phyloP scores from a whole-genome alignment of 306 rosid genomes.

The Prunus dulcis region DNA sequence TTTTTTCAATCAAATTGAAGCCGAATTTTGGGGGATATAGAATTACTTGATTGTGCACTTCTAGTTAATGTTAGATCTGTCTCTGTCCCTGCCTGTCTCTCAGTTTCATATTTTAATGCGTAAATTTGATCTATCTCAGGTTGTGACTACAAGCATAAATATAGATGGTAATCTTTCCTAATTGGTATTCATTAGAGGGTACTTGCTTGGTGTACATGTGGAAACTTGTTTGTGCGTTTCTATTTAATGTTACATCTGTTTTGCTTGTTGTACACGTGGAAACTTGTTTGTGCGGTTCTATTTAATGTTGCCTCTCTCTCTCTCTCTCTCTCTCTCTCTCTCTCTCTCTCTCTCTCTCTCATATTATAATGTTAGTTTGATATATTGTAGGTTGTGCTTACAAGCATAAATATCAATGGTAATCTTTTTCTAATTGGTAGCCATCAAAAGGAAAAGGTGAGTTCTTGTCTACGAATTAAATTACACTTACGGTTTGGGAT shows the following conservation, averaged over 20 bases:
- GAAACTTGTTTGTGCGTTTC: not conserved
- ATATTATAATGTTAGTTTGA: constrained; percentile 3
- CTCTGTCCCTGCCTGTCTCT: not conserved
- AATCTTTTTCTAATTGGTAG: constrained; percentile 58
- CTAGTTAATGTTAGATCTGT: not conserved
- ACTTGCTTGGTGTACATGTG: not conserved
- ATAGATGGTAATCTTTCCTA: constrained; percentile 45
- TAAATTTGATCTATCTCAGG: constrained; percentile 37
- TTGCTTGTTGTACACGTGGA: not conserved
- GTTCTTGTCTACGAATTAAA: not conserved
- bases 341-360: not conserved
- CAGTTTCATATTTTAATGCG: constrained; percentile 4
- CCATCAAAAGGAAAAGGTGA: constrained; percentile 51
- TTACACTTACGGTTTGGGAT: not conserved
- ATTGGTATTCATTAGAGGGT: constrained; percentile 53
- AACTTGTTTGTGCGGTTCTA: not conserved
- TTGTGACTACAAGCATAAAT: constrained; percentile 66
- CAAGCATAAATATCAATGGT: constrained; percentile 60
- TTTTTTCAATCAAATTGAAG: no score
- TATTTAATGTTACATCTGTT: not conserved
- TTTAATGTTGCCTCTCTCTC: not conserved
- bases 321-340: not conserved
- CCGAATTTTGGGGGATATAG: no score
- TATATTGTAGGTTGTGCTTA: constrained; percentile 61
- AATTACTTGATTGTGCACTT: not conserved